Base-by-base conservation (phyloP, 192 early-diverging fungal species). In the Cetraspora pellucida region DNA sequence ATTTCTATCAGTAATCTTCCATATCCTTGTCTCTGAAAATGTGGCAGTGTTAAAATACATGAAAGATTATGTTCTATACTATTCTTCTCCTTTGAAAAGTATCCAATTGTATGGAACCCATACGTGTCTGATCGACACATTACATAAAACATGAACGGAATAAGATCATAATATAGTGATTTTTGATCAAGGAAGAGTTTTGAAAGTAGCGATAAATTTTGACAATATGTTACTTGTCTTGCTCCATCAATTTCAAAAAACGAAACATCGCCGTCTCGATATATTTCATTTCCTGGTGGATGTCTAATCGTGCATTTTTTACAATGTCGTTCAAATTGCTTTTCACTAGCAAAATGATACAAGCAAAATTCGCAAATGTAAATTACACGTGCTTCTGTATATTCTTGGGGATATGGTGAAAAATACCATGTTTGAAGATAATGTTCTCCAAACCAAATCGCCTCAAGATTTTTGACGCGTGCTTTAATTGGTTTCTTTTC, bases 161-260 rank as follows among this genome's bases (percentile, higher is more conserved):
- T 96, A 16, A 97, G 95, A 79, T 99, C 96, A 80, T 97, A 99
- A 79, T 95, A 97, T 14, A 99, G 86, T 19, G 96, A 97, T 81
- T 99, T 99, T 88, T 99, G 97, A 84, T 99, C 97, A 79, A 99
- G 82, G 78, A 99, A 98, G 64, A 95, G 87, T 72, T 99, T 99
- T 21, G 96, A 97, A 30, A 99, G 80, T 55, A 99, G 81, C 80
- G 95, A 98, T 23, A 99, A 85, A 81, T 99, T 99, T 43, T 96
- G 88, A 82, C 96, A 98, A 80, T 96, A 99, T 23, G 85, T 85
- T 59, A 92, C 90, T 78, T 98, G 95, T 78, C 93, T 92, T 59
- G 92, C 79, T 1, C 97, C 97, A 83, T 99, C 97, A 74, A 99
- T 95, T 81, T 99, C 97, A 75, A 96, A 99, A 78, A 99, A 98